phyloP scores from a whole-genome alignment of 2,329 filamentous ascomycete genomes.

The Pestalotiopsis sp. region DNA sequence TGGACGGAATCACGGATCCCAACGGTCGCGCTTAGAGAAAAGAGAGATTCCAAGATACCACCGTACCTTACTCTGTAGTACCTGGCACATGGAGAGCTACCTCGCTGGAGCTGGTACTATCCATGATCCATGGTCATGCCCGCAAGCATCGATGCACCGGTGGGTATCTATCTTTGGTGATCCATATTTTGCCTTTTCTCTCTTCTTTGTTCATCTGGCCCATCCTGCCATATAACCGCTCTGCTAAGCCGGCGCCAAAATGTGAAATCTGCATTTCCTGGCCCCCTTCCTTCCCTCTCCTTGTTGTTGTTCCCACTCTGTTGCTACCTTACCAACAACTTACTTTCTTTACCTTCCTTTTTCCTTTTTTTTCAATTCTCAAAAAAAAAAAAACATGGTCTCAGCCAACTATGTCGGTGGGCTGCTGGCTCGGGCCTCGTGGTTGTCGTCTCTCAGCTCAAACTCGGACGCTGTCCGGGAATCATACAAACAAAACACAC shows the following conservation, averaged over 20 bases:
- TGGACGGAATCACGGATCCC: neutral
- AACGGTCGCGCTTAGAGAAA: neutral
- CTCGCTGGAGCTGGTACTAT: neutral
- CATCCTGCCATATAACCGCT: neutral
- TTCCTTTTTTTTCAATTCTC: neutral
- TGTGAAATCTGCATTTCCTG: neutral
- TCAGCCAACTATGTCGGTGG: slow-evolving; percentile 27
- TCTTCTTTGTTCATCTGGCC: neutral
- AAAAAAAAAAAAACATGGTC: slow-evolving; percentile 24
- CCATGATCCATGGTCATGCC: neutral
- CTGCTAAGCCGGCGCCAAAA: neutral
- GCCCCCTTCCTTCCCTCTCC: neutral
- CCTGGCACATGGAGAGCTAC: neutral
- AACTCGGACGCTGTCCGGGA: slow-evolving; percentile 18
- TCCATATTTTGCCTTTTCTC: neutral
- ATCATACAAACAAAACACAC: slow-evolving; percentile 25
- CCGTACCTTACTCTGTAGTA: neutral
- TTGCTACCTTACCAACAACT: neutral
- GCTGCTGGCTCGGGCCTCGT: slow-evolving; percentile 28
- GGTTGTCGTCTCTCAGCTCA: slow-evolving; percentile 29
- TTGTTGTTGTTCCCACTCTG: neutral
- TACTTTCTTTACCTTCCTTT: neutral
- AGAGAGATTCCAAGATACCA: neutral
- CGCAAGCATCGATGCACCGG: neutral
- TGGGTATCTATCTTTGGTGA: neutral